Base-by-base conservation (phyloP, 257 asterid species). In the Voacanga thouarsii region DNA sequence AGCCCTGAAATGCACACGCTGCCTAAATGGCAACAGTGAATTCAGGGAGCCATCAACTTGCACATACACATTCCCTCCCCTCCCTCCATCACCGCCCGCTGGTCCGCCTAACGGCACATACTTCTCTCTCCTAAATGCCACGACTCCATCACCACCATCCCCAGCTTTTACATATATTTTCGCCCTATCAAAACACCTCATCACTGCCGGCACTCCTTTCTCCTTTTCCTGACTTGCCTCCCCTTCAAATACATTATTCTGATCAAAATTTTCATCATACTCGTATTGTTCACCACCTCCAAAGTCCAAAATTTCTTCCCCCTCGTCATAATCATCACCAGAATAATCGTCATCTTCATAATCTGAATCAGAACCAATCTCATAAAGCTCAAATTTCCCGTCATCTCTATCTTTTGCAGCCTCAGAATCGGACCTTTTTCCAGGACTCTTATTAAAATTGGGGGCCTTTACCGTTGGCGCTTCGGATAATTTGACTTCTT, bases 11-110 rank as follows among this genome's bases (percentile, higher is more conserved):
- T 96, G 98, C 14, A 91, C 73, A 76, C 93, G 85, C 79, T 92
- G 89, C 83, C 99, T 87, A 79, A 96, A 96, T 2, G 99, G 91
- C 83, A 96, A 78, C 80, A 96, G 74, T 2, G 99, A 93, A 77
- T 96, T 96, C 98, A 93, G 87, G 5, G 98, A 82, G 49, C 84
- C 84, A 68, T 93, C 98, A 26, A 92, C 98, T 84, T 87, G 91
- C 79, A 93, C 79, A 50, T 90, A 91, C 84, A 93, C 92, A 82
- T 89, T 86, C n/a, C 99, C 97, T 70, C 99, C 99, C 84, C 94
- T 90, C 71, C 98, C 98, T 55, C 99, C 99, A 85, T 93, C 97
- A 57, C 98, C 99, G 3, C 99, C 98, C 4, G 98, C 90, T 4
- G 98, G 99, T 70, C 99, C 99, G 72, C 99, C 98, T 7, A 88